phyloP scores from a whole-genome alignment of 192 early-diverging fungal species.

The Coemansia sp. region DNA sequence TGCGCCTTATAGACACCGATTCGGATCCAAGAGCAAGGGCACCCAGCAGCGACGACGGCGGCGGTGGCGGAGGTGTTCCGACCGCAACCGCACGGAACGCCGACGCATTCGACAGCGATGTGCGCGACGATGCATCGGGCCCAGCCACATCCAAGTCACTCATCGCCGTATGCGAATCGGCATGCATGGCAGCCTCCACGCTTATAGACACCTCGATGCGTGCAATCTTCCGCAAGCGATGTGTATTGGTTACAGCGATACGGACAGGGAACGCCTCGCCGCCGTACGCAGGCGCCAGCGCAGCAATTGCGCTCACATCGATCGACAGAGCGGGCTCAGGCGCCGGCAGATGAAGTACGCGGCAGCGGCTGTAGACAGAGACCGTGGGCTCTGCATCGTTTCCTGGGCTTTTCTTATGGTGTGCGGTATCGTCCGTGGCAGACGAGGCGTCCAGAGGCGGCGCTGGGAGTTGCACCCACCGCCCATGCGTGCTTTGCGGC shows the following conservation, averaged over 20 bases:
- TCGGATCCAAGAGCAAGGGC: no score
- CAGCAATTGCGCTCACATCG: not conserved
- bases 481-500: not conserved
- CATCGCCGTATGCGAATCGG: slow-evolving; percentile 6
- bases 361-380: slow-evolving; percentile 45
- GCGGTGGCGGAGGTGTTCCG: no score
- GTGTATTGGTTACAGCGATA: slow-evolving; percentile 21
- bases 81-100: no score
- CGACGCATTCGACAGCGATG: no score
- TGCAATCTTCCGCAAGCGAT: slow-evolving; percentile 1
- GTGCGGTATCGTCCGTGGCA: not conserved
- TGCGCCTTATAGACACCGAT: no score
- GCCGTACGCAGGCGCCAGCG: slow-evolving; percentile 27
- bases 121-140: not conserved
- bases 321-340: slow-evolving; percentile 13
- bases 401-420: no score
- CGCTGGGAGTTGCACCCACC: slow-evolving; percentile 27
- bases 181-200: slow-evolving; percentile 5
- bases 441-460: slow-evolving; percentile 14
- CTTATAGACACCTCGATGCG: slow-evolving; percentile 11
- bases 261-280: slow-evolving; percentile 43
- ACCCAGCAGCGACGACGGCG: no score
- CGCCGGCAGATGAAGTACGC: slow-evolving; percentile 16
- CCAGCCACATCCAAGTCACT: slow-evolving; percentile 12
- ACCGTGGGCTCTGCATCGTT: slow-evolving; percentile 16